Evolutionary conservation across 768 basidiomycete genomes (phyloP).

Genomic region (Leccinum subgranulosum): DNA sequence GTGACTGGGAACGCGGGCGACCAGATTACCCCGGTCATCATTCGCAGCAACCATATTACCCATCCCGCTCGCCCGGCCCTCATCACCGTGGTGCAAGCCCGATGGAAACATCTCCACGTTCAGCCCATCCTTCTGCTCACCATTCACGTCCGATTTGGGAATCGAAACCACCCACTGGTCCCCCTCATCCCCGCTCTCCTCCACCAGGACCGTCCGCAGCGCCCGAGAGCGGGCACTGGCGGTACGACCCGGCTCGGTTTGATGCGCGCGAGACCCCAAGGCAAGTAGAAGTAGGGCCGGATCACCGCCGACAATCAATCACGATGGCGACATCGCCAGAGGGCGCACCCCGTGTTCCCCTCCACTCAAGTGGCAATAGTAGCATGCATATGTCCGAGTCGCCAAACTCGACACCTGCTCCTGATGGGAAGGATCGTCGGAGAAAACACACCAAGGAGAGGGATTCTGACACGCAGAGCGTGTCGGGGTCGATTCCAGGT

Average conservation of each 20-base stretch:
- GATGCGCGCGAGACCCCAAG: slow-evolving; percentile 43
- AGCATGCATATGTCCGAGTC: slow-evolving; percentile 57
- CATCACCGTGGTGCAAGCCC: slow-evolving; percentile 47
- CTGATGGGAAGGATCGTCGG: slow-evolving; percentile 46
- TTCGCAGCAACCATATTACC: slow-evolving; percentile 32
- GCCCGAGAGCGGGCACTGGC: slow-evolving; percentile 44
- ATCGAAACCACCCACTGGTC: slow-evolving; percentile 43
- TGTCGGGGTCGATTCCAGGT: slow-evolving; percentile 27
- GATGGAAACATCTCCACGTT: slow-evolving; percentile 60
- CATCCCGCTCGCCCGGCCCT: slow-evolving; percentile 35
- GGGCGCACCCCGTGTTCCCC: slow-evolving; percentile 27
- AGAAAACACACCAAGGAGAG: slow-evolving; percentile 48
- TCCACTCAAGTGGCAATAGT: slow-evolving; percentile 26
- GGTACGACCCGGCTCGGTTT: slow-evolving; percentile 62
- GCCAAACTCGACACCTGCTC: slow-evolving; percentile 44
- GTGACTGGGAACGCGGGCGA: slow-evolving; percentile 54
- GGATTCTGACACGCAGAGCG: slow-evolving; percentile 38
- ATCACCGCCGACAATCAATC: slow-evolving; percentile 36
- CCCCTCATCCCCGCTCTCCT: slow-evolving; percentile 30
- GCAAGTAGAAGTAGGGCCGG: slow-evolving; percentile 26
- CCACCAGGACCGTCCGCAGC: slow-evolving; percentile 35
- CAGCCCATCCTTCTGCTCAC: slow-evolving; percentile 38
- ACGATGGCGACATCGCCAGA: slow-evolving; percentile 50
- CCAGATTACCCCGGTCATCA: slow-evolving; percentile 34
- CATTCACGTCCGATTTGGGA: slow-evolving; percentile 56